Conservation (phyloP, 148 eudicot species). For the Camellia granthamiana region DNA sequence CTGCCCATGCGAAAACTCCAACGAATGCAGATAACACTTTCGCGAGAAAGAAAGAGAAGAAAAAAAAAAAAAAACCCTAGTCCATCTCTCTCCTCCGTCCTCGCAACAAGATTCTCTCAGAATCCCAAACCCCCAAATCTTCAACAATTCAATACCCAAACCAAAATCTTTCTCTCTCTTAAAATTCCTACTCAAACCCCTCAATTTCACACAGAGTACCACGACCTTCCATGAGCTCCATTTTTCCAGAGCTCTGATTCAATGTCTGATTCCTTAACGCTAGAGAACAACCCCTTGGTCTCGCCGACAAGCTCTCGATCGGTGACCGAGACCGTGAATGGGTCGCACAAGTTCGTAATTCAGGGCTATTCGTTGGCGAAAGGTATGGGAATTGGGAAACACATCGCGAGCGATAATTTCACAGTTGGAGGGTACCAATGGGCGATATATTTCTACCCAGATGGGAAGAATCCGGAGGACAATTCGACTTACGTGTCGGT, state of each 20-base stretch:
- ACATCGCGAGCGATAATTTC: conserved; percentile 49
- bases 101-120: not conserved
- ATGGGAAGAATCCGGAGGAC: conserved; percentile 53
- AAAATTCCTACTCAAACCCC: not conserved
- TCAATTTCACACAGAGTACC: not conserved
- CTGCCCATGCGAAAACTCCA: too few species aligned
- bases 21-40: too few species aligned
- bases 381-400: conserved; percentile 50
- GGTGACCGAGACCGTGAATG: conserved; percentile 49
- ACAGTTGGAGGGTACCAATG: conserved; percentile 48
- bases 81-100: not conserved
- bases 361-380: conserved; percentile 49
- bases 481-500: conserved; percentile 46
- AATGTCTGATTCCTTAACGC: conserved; percentile 17
- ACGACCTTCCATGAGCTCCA: not conserved
- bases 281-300: conserved; percentile 10
- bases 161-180: not conserved
- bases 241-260: not conserved
- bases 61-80: too few species aligned
- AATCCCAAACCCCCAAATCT: not conserved
- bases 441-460: conserved; percentile 52
- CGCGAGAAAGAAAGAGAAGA: too few species aligned
- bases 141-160: not conserved
- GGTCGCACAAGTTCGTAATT: conserved; percentile 49
- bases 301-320: conserved; percentile 44